Conservation (phyloP, 257 asterid species). For the Sherardia arvensis region DNA sequence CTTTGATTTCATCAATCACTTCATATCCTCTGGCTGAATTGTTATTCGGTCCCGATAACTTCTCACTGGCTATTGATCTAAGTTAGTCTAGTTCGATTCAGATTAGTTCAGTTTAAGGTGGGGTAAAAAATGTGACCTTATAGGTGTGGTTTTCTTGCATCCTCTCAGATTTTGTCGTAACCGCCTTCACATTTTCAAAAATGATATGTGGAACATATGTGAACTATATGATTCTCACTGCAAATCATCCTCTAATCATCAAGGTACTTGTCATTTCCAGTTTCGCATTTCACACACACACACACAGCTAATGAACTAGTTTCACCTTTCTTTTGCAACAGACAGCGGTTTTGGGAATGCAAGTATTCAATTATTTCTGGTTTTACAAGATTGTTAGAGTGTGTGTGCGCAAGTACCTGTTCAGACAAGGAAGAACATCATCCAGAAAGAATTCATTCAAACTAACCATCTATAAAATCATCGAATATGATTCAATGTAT, state of each 20-base stretch:
- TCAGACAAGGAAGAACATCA: slow-evolving; percentile 27
- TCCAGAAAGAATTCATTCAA: slow-evolving; percentile 23
- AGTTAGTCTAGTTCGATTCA: background rate
- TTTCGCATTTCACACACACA: background rate
- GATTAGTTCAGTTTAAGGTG: too few species aligned
- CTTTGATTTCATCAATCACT: slow-evolving; percentile 71
- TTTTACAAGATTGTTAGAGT: slow-evolving; percentile 70
- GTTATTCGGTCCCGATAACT: slow-evolving; percentile 60
- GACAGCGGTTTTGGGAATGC: slow-evolving; percentile 83
- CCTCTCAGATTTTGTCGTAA: background rate
- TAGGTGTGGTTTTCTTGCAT: background rate
- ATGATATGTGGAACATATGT: background rate
- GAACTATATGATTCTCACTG: slow-evolving; percentile 20
- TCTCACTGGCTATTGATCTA: slow-evolving; percentile 39
- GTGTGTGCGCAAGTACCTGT: slow-evolving; percentile 43
- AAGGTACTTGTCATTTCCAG: slow-evolving; percentile 31
- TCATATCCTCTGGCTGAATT: slow-evolving; percentile 61
- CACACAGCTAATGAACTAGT: background rate
- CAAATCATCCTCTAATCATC: slow-evolving; percentile 56
- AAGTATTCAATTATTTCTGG: slow-evolving; percentile 75
- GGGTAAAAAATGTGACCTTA: background rate
- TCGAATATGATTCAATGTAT: background rate
- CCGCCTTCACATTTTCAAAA: background rate
- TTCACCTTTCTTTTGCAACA: slow-evolving; percentile 5
- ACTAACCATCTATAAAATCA: background rate